Base-by-base conservation (phyloP, 768 basidiomycete genomes). In the Mycena crocata region DNA sequence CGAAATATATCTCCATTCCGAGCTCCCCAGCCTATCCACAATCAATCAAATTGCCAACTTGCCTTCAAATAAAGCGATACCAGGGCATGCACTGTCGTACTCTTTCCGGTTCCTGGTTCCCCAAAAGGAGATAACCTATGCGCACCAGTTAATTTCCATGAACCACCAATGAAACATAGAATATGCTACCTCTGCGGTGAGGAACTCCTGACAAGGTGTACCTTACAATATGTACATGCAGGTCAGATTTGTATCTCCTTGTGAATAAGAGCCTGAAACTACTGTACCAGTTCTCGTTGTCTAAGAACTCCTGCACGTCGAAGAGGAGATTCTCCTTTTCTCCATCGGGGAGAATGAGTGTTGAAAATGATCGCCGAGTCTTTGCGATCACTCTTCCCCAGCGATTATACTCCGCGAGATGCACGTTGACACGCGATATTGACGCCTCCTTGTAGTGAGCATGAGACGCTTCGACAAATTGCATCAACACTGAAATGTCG, bases 1-100 rank as follows among this genome's bases (percentile, higher is more conserved):
- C n/a, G 30, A 63, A 63, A 56, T 55, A 63, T 30, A 63, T 63
- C 45, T 63, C 51, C 62, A 63, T 63, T 8, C 62, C 62, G 5
- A 63, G 52, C 40, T 63, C 62, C 7, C 51, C 62, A 9, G 62
- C 60, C 39, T 60, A n/a, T n/a, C n/a, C n/a, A n/a, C n/a, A n/a
- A n/a, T n/a, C n/a, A n/a, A n/a, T n/a, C n/a, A n/a, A n/a, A n/a
- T n/a, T n/a, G n/a, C n/a, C n/a, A n/a, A n/a, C n/a, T n/a, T n/a
- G n/a, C n/a, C n/a, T n/a, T n/a, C n/a, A n/a, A n/a, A n/a, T n/a
- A n/a, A n/a, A n/a, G n/a, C n/a, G n/a, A n/a, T n/a, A 49, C 50
- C 32, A 63, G 24, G 1, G 52, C 62, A 31, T 63, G 62, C 5
- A 63, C 52, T 24, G 52, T 63, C 2, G 62, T 63, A 24, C 37